These are phyloP conservation scores for Exophiala oligosperma DNA, from an alignment of 2,329 filamentous ascomycete genomes.

Conservation along the genomic window DNA sequence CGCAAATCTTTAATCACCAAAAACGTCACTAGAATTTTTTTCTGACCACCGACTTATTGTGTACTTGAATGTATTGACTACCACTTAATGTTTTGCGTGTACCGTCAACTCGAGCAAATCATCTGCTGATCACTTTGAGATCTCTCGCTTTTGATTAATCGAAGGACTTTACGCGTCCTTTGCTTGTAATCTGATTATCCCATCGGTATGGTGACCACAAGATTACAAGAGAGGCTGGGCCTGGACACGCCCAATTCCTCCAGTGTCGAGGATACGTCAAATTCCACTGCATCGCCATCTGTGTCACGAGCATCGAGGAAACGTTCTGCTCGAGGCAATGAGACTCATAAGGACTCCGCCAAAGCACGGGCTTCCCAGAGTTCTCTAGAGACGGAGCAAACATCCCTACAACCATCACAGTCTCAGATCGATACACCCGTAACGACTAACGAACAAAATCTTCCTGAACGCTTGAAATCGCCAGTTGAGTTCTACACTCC, in stretches of 20 bases:
- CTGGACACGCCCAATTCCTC: constrained; percentile 4
- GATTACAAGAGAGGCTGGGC: constrained; percentile 9
- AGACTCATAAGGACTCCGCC: background rate
- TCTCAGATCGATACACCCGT: background rate
- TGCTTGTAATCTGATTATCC: too few species aligned
- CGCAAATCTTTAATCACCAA: background rate
- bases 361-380: background rate
- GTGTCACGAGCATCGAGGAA: background rate
- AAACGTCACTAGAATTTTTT: background rate
- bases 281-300: background rate
- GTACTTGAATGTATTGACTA: too few species aligned
- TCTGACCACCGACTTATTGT: too few species aligned
- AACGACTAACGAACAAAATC: background rate
- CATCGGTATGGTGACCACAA: constrained; percentile 17
- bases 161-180: too few species aligned
- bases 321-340: background rate
- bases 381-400: background rate
- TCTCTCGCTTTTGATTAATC: too few species aligned
- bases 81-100: too few species aligned
- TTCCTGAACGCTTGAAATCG: background rate
- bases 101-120: too few species aligned
- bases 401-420: background rate
- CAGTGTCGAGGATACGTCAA: background rate
- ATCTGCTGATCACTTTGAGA: too few species aligned
- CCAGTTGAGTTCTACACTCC: background rate